Evolutionary conservation across 805 yeast genomes (phyloP).

Genomic region (Kluyveromyces aestuarii): DNA sequence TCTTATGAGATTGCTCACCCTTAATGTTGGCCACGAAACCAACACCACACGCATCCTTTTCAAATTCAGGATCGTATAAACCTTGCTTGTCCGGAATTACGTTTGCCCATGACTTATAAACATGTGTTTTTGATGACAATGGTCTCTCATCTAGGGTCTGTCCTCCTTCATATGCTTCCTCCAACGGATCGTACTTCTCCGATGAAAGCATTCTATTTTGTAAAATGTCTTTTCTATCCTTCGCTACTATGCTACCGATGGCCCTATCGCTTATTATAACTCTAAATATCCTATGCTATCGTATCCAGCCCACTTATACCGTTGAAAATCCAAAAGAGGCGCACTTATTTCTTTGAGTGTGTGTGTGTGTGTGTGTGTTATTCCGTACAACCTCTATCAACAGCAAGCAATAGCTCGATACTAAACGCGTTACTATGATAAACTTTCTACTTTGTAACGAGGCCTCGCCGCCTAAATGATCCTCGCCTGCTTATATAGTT

Average conservation of each 20-base stretch:
- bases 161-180: conserved; percentile 26
- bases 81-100: conserved; percentile 82
- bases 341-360: background rate
- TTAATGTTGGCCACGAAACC: conserved; percentile 95
- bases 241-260: background rate
- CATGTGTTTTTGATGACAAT: conserved; percentile 5
- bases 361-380: background rate
- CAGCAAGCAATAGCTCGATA: background rate
- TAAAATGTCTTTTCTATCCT: background rate
- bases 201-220: conserved; percentile 10
- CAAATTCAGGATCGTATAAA: conserved; percentile 85
- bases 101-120: conserved; percentile 84
- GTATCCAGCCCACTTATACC: background rate
- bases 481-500: too few species aligned
- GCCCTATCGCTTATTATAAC: background rate
- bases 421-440: too few species aligned
- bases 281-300: background rate
- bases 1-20: conserved; percentile 80
- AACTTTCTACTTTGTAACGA: too few species aligned
- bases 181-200: conserved; percentile 20
- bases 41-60: conserved; percentile 97
- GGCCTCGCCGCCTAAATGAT: too few species aligned
- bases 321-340: background rate
- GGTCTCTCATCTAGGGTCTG: conserved; percentile 9
- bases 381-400: background rate